Base-by-base conservation (phyloP, 2,329 filamentous ascomycete genomes). In the Camptophora hylomeconis region DNA sequence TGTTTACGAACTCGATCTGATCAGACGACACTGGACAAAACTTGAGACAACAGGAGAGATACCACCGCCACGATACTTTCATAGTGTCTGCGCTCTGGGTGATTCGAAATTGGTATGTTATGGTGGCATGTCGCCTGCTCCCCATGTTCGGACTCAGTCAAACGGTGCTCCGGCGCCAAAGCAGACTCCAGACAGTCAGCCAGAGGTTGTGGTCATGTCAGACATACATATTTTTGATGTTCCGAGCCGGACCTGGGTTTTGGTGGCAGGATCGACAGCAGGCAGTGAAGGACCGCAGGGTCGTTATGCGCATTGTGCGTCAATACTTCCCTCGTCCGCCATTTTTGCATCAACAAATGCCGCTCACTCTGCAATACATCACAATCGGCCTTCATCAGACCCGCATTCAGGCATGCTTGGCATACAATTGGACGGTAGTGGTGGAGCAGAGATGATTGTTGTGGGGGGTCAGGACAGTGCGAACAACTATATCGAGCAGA, bases 401-500 rank as follows among this genome's bases (percentile, higher is more conserved):
- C 77, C 82, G 2, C 89, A 94, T 49, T 80, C 89, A 48, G 87
- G 87, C 10, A 72, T 79, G 3, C 75, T 94, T 33, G 87, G 87
- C 3, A 77, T 93, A 33, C 79, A 80, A 38, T 75, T 95, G 35
- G 86, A 98, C 52, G 87, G 89, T 1, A 73, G 74, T 12, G 89
- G 89, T 10, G 89, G 89, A 17, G 83, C 89, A 2, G 87, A 98
- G 53, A 94, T 98, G 87, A 72, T 98, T 5, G 78, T 98, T 9
- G 86, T 95, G 5, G 89, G 89, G 36, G 89, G 89, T 0, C 89
- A 98, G 54, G 89, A 98, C 49, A 89, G 81, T 30, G 78, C 79
- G n/a, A 98, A 98, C 52, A 86, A 93, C 52, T 98, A 98, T 50
- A 98, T 98, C 42, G 87, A 98, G 54, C 84, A 98, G 55, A 92